These are phyloP conservation scores for Aspergillus hortae DNA, from an alignment of 2,329 filamentous ascomycete genomes.

Conservation along the genomic window DNA sequence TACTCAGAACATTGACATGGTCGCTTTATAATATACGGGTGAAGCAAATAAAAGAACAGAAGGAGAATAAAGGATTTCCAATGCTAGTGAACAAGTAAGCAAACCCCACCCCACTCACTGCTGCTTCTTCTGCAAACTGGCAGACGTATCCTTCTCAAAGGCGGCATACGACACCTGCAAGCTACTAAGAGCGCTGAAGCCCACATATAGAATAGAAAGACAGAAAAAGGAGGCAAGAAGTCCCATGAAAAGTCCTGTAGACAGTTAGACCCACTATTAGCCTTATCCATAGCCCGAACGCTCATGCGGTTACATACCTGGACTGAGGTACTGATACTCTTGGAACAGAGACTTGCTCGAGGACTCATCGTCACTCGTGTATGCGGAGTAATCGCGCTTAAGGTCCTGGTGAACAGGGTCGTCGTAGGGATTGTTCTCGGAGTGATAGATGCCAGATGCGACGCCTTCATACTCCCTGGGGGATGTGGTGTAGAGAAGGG, in stretches of 20 bases:
- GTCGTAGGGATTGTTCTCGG: conserved; percentile 52
- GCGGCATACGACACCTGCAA: conserved; percentile 89
- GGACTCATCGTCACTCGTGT: conserved; percentile 36
- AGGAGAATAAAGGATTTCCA: conserved; percentile 1
- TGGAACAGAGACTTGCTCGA: conserved; percentile 60
- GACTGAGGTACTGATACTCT: conserved; percentile 91
- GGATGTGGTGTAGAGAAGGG: conserved; percentile 71
- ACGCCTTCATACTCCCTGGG: conserved; percentile 42
- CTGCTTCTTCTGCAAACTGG: conserved; percentile 80
- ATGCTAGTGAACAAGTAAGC: neutral
- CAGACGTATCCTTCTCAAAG: conserved; percentile 94
- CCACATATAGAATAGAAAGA: conserved; percentile 73
- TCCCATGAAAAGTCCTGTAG: conserved; percentile 80
- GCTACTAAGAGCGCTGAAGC: conserved; percentile 70
- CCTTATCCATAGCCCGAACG: neutral
- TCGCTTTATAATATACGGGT: neutral
- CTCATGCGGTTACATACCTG: conserved; percentile 55
- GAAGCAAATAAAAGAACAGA: conserved; percentile 4
- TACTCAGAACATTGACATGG: neutral
- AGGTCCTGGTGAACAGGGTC: conserved; percentile 67
- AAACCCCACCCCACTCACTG: conserved; percentile 40
- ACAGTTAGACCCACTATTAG: conserved; percentile 3
- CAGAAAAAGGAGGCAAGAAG: conserved; percentile 68
- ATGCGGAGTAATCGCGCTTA: conserved; percentile 58
- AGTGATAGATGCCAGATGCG: conserved; percentile 55